phyloP scores from a whole-genome alignment of 2,329 filamentous ascomycete species.

The Colletotrichum lindemuthianum region DNA sequence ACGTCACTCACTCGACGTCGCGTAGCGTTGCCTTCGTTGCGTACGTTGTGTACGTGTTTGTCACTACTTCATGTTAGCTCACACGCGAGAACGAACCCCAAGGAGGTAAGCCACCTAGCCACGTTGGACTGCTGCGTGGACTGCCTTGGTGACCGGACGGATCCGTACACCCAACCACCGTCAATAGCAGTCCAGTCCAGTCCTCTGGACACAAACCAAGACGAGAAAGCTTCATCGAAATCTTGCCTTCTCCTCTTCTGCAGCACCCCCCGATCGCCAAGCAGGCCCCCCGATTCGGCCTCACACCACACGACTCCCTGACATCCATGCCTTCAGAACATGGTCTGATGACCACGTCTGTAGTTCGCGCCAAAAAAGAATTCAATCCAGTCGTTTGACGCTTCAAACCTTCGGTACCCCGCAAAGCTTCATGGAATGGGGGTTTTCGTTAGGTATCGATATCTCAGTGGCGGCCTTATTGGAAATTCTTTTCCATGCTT shows the following conservation, averaged over 20 bases:
- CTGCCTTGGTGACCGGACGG: too few relatives aligned
- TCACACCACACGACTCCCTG: conserved; percentile 2
- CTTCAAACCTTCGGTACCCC: conserved; percentile 5
- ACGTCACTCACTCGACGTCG: not conserved
- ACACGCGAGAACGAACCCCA: not conserved
- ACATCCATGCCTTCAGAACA: conserved; percentile 20
- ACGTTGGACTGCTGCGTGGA: too few relatives aligned
- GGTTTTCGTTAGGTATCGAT: not conserved
- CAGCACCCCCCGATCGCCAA: conserved; percentile 26
- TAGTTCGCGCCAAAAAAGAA: conserved; percentile 12
- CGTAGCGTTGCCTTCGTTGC: too few relatives aligned
- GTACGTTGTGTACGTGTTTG: too few relatives aligned
- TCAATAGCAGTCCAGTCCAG: too few relatives aligned
- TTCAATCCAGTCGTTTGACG: conserved; percentile 12
- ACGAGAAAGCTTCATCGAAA: not conserved
- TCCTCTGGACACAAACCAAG: not conserved
- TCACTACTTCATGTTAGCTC: not conserved
- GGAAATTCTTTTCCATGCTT: not conserved
- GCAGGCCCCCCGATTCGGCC: conserved; percentile 24
- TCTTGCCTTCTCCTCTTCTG: not conserved
- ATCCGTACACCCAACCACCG: too few relatives aligned
- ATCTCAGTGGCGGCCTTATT: not conserved
- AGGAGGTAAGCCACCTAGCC: too few relatives aligned
- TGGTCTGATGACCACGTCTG: conserved; percentile 25
- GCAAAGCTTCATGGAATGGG: not conserved